phyloP scores from a whole-genome alignment of 306 rosid genomes.

The Vigna mungo region DNA sequence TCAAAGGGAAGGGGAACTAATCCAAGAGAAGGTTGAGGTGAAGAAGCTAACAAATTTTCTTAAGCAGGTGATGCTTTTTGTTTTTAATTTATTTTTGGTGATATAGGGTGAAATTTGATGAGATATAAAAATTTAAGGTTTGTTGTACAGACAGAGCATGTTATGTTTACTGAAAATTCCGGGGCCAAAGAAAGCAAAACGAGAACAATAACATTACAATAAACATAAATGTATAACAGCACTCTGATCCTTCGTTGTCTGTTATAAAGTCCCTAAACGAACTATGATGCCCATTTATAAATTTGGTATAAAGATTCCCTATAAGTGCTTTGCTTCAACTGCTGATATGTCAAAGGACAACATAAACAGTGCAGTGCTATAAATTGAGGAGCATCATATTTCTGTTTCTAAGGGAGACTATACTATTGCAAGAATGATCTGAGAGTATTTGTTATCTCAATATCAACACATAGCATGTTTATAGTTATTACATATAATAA shows the following conservation, averaged over 20 bases:
- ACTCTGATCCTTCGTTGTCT: slow-evolving; percentile 5
- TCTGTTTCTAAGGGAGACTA: not conserved
- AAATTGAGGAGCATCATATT: not conserved
- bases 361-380: not conserved
- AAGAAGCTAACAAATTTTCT: slow-evolving; percentile 94
- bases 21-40: slow-evolving; percentile 95
- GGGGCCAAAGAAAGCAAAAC: slow-evolving; percentile 14
- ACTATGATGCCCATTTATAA: not conserved
- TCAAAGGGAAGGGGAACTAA: slow-evolving; percentile 69
- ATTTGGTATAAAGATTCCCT: slow-evolving; percentile 1
- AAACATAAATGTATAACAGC: not conserved
- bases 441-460: not conserved
- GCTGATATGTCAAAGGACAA: slow-evolving; percentile 15
- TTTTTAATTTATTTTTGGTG: not conserved
- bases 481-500: not conserved
- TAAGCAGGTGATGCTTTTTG: slow-evolving; percentile 75
- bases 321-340: not conserved
- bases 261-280: slow-evolving; percentile 5
- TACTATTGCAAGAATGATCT: not conserved
- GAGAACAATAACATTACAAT: not conserved
- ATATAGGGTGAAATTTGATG: not conserved
- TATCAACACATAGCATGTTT: not conserved
- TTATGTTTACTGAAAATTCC: not conserved
- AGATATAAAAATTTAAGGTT: slow-evolving; percentile 14
- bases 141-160: slow-evolving; percentile 9